phyloP scores from a whole-genome alignment of 2,329 filamentous ascomycete genomes.

The Sporothrix sp. region DNA sequence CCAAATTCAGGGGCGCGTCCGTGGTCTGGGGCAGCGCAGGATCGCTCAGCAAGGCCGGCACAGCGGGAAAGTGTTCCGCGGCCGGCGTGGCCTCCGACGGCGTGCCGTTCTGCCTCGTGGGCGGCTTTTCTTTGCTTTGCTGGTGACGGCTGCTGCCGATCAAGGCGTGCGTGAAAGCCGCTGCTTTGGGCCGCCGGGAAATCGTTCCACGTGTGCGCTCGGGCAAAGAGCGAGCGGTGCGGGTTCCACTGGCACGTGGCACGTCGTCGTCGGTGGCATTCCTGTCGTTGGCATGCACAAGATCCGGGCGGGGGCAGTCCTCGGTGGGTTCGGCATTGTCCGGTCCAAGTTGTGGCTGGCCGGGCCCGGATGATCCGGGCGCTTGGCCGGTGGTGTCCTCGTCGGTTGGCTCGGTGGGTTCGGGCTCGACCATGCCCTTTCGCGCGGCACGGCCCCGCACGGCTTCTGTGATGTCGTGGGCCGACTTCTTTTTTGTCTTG shows the following conservation, averaged over 20 bases:
- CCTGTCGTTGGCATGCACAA: too few species aligned
- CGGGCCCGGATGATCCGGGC: not conserved
- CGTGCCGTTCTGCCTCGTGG: not conserved
- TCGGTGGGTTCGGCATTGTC: not conserved
- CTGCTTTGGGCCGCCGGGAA: slow-evolving; percentile 27
- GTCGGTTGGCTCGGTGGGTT: slow-evolving; percentile 20
- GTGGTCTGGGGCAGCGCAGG: slow-evolving; percentile 50
- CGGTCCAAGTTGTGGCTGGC: not conserved
- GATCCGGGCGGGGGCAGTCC: not conserved
- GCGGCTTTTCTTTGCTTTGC: not conserved
- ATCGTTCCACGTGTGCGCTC: slow-evolving; percentile 13
- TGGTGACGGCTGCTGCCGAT: slow-evolving; percentile 34
- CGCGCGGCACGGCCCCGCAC: slow-evolving; percentile 38
- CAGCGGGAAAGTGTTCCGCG: slow-evolving; percentile 27
- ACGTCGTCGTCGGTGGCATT: too few species aligned
- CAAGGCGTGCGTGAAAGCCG: slow-evolving; percentile 37
- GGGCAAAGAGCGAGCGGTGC: not conserved
- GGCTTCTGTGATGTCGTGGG: slow-evolving; percentile 45
- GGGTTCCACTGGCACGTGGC: not conserved
- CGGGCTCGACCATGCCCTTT: slow-evolving; percentile 23
- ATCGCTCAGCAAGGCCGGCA: slow-evolving; percentile 41
- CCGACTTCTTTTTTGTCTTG: slow-evolving; percentile 49
- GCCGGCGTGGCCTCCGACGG: slow-evolving; percentile 13
- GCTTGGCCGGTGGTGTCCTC: slow-evolving; percentile 20
- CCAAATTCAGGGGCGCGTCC: slow-evolving; percentile 40